These are phyloP conservation scores for Fusarium floridanum DNA, from an alignment of 2,329 filamentous ascomycete species.

Conservation along the genomic window DNA sequence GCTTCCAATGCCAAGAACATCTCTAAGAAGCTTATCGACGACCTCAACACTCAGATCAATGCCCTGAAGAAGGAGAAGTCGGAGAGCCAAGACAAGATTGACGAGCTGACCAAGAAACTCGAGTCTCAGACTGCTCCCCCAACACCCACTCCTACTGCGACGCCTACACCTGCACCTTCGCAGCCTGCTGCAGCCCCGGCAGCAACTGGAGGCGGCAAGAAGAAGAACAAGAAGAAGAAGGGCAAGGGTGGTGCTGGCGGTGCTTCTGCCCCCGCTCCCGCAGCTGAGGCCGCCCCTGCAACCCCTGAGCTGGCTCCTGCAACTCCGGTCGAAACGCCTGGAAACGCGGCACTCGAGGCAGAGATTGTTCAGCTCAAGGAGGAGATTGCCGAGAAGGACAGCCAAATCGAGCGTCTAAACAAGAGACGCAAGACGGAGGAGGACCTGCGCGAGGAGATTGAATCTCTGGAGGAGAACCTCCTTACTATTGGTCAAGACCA, in stretches of 20 bases:
- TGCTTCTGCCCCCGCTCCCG: constrained; percentile 49
- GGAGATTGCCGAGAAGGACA: constrained; percentile 74
- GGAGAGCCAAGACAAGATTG: constrained; percentile 50
- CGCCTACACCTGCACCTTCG: constrained; percentile 42
- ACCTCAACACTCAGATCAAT: constrained; percentile 55
- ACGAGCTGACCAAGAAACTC: constrained; percentile 60
- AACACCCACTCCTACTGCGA: constrained; percentile 32
- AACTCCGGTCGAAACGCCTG: constrained; percentile 45
- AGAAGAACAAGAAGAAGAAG: constrained; percentile 93
- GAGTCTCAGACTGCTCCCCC: constrained; percentile 43
- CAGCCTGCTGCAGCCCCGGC: constrained; percentile 45
- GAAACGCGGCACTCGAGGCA: constrained; percentile 58
- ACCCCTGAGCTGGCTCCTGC: constrained; percentile 52
- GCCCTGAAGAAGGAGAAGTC: constrained; percentile 51
- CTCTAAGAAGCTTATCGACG: constrained; percentile 58
- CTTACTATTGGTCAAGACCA: constrained; percentile 84
- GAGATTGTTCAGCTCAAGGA: constrained; percentile 65
- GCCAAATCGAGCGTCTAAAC: constrained; percentile 78
- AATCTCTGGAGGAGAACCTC: constrained; percentile 83
- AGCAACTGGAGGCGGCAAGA: constrained; percentile 52
- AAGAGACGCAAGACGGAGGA: constrained; percentile 81
- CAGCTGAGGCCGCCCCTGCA: constrained; percentile 53
- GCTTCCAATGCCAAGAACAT: constrained; percentile 55
- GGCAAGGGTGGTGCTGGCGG: constrained; percentile 75
- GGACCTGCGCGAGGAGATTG: constrained; percentile 86